A percentile compares a stretch with the other conserved stretches of the same genome.
These are phyloP conservation scores for Kuraishia floccosa DNA, from an alignment of 805 yeast species.

Conservation along the genomic window DNA sequence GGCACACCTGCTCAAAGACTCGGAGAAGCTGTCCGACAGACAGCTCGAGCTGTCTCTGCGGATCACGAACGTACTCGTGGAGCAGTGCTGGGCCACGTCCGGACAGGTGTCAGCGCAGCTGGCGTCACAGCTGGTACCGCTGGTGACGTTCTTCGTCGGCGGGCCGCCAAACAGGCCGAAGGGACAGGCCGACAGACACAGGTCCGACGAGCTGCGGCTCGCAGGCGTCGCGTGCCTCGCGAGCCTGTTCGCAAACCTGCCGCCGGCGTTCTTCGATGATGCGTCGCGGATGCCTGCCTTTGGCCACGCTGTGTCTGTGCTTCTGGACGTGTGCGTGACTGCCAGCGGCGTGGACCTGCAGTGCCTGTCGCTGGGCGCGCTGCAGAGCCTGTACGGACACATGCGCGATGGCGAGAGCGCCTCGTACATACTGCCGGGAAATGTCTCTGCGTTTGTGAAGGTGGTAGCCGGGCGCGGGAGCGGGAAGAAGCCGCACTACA, in stretches of 20 bases:
- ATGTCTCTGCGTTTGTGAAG: conserved; percentile 31
- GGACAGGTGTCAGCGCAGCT: conserved; percentile 24
- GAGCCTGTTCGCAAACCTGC: conserved; percentile 19
- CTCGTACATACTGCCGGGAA: conserved; percentile 40
- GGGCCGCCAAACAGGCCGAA: conserved; percentile 26
- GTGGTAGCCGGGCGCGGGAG: conserved; percentile 11
- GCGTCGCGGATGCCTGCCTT: conserved; percentile 27
- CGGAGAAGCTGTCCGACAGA: conserved; percentile 26
- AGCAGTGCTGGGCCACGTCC: conserved; percentile 31
- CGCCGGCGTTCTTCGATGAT: conserved; percentile 20
- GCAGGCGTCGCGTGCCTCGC: conserved; percentile 22
- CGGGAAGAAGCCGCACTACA: conserved; percentile 20
- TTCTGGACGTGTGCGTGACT: conserved; percentile 22
- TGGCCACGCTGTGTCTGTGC: conserved; percentile 34
- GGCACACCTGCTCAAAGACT: conserved; percentile 37
- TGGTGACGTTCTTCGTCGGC: conserved; percentile 34
- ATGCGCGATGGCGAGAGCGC: conserved; percentile 35
- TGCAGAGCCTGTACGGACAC: conserved; percentile 21
- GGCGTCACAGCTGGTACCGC: conserved; percentile 32
- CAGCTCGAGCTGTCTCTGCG: conserved; percentile 33
- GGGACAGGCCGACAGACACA: conserved; percentile 9
- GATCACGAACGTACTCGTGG: conserved; percentile 31
- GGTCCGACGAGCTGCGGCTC: conserved; percentile 22
- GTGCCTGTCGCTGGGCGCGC: conserved; percentile 18
- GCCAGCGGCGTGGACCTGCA: conserved; percentile 17